Conservation (phyloP, 495 filamentous ascomycete species). For the Neurospora cerealis region DNA sequence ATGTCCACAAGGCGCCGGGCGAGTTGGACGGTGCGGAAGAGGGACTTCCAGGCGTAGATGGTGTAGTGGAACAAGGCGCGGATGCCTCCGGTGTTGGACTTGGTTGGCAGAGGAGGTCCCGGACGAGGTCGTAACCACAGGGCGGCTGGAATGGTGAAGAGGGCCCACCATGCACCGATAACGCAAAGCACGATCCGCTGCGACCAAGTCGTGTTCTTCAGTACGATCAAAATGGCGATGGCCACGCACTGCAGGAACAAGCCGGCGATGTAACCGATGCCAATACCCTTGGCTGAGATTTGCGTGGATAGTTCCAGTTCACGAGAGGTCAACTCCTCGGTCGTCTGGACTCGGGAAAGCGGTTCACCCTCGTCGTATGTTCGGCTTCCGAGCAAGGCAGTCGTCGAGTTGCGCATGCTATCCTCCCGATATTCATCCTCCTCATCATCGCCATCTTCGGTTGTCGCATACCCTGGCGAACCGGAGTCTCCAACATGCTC, state of each 20-base stretch:
- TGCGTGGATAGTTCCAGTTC: slow-evolving; percentile 69
- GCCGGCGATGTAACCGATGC: slow-evolving; percentile 79
- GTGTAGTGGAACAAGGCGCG: slow-evolving; percentile 51
- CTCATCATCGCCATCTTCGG: slow-evolving; percentile 4
- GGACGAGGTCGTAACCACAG: slow-evolving; percentile 87
- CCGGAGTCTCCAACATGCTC: slow-evolving; percentile 14
- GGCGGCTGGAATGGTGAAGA: slow-evolving; percentile 81
- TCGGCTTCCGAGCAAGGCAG: slow-evolving; percentile 28
- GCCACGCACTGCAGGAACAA: slow-evolving; percentile 68
- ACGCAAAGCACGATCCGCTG: slow-evolving; percentile 76
- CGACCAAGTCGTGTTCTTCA: slow-evolving; percentile 65
- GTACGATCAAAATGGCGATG: slow-evolving; percentile 58
- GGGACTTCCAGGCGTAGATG: slow-evolving; percentile 70
- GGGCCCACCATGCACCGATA: slow-evolving; percentile 89
- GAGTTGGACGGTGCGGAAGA: slow-evolving; percentile 68
- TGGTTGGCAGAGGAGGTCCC: slow-evolving; percentile 61
- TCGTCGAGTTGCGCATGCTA: slow-evolving; percentile 30
- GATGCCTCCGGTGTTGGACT: slow-evolving; percentile 14
- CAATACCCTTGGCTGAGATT: slow-evolving; percentile 84
- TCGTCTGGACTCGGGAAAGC: slow-evolving; percentile 23
- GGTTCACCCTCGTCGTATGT: slow-evolving; percentile 20
- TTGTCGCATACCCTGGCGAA: not conserved
- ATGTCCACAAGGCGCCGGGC: slow-evolving; percentile 78
- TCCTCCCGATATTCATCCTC: slow-evolving; percentile 12
- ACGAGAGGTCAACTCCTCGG: slow-evolving; percentile 44